Evolutionary conservation across 495 filamentous ascomycete species (phyloP), one percentile per base, ranked within the genome.

Genomic region (Paragyromitra xinjiangensis): DNA sequence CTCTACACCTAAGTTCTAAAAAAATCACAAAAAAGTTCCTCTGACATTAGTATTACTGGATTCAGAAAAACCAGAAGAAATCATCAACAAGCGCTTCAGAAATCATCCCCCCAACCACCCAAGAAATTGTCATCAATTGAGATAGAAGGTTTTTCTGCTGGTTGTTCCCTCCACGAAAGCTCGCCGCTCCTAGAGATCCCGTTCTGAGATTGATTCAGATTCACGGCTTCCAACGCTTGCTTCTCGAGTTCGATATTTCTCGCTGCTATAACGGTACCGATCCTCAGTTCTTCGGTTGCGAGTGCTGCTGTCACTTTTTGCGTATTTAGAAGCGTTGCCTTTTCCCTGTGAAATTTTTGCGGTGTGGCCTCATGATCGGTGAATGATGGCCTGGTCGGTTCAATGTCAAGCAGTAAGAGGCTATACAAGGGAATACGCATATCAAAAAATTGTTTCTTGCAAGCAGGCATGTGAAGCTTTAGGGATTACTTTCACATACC

Each of bases 41-140:
- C 48, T 1, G 48, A 19, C 29, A 19, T 19, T 56, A 16, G 67
- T 51, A 61, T 64, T 61, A 56, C 39, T 40, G 26, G 22, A 44
- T 51, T 26, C 9, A 2, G 24, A 22, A 53, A 69, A 34, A 1
- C 40, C 26, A 61, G 61, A 6, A 69, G 29, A 24, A 19, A 34
- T 44, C 0, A 19, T 29, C 4, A 24, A 19, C 22, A 22, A 14
- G 7, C 34, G 24, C 39, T 37, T 75, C 11, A 71, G 26, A 75
- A 75, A 64, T 64, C 37, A 50, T 62, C 66, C 29, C 39, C 68
- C 66, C 66, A 75, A 5, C 44, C 48, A 9, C 48, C 56, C 19
- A 75, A 48, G 12, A 63, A 16, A 22, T 71, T 50, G 24, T 75
- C 55, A 34, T 56, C 16, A n/a, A 9, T 37, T 1, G 11, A 6